phyloP scores from a whole-genome alignment of 2,329 filamentous ascomycete species.

The Chalaropsis thielavioides region DNA sequence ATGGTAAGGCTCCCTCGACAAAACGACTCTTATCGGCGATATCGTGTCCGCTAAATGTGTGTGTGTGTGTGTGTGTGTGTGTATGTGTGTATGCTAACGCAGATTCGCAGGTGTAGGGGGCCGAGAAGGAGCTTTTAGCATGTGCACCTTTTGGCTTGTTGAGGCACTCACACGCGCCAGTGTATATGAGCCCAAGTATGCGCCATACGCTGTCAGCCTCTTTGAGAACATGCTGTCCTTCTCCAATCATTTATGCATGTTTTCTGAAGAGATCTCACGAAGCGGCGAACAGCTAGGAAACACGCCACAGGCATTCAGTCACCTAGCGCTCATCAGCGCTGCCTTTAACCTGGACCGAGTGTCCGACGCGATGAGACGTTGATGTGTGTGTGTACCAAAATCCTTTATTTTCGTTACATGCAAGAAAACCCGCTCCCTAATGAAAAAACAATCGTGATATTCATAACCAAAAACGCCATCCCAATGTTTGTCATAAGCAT shows the following conservation, averaged over 20 bases:
- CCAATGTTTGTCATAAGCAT: background rate
- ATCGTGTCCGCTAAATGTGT: background rate
- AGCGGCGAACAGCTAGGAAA: constrained; percentile 67
- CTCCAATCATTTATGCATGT: constrained; percentile 64
- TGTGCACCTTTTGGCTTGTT: constrained; percentile 75
- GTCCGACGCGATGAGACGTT: background rate
- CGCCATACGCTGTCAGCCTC: constrained; percentile 46
- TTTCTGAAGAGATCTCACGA: constrained; percentile 62
- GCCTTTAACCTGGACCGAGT: constrained; percentile 59
- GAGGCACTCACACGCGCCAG: constrained; percentile 59
- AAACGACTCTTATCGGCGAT: no score
- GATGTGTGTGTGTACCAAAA: background rate
- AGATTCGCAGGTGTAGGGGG: constrained; percentile 48
- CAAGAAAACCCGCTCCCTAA: background rate
- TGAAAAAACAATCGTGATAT: constrained; percentile 9
- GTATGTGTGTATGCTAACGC: background rate
- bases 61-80: no score
- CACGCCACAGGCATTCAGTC: constrained; percentile 65
- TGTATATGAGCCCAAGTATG: constrained; percentile 50
- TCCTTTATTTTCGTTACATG: background rate
- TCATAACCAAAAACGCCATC: constrained; percentile 4
- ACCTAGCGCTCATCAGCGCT: constrained; percentile 60
- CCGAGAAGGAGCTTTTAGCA: constrained; percentile 60
- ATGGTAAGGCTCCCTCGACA: constrained; percentile 36
- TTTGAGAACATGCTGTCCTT: constrained; percentile 69